These are phyloP conservation scores for Clitocybe nebularis DNA, from an alignment of 1,284 basidiomycete species.

Conservation along the genomic window DNA sequence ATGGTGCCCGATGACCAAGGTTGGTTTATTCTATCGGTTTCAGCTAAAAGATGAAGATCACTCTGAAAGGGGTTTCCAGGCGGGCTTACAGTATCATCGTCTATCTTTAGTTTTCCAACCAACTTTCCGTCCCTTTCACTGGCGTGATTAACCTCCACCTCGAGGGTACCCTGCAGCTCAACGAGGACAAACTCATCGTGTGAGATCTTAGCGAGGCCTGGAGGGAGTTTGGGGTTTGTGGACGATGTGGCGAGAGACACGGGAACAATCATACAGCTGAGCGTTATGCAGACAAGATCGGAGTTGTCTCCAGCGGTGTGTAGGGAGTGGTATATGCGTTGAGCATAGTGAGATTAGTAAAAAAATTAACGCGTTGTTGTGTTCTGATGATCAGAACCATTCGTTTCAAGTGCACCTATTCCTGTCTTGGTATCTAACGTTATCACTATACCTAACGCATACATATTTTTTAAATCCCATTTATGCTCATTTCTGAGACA, in stretches of 20 bases:
- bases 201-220: constrained; percentile 60
- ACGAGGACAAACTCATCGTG: constrained; percentile 68
- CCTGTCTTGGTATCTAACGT: no score
- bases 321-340: no score
- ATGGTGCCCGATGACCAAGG: constrained; percentile 82
- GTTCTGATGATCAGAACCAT: constrained; percentile 5
- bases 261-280: constrained; percentile 59
- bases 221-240: constrained; percentile 43
- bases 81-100: constrained; percentile 41
- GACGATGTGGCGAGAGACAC: constrained; percentile 37
- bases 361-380: constrained; percentile 23
- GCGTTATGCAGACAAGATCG: no score
- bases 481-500: no score
- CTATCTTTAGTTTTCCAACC: constrained; percentile 59
- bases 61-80: no score
- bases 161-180: constrained; percentile 71
- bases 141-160: constrained; percentile 51
- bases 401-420: no score
- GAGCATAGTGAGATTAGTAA: no score
- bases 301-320: no score
- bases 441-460: no score
- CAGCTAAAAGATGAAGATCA: no score
- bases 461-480: no score
- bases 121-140: constrained; percentile 51
- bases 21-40: constrained; percentile 69